These are phyloP conservation scores for Verticillium klebahnii DNA, from an alignment of 2,329 filamentous ascomycete genomes.

Conservation along the genomic window DNA sequence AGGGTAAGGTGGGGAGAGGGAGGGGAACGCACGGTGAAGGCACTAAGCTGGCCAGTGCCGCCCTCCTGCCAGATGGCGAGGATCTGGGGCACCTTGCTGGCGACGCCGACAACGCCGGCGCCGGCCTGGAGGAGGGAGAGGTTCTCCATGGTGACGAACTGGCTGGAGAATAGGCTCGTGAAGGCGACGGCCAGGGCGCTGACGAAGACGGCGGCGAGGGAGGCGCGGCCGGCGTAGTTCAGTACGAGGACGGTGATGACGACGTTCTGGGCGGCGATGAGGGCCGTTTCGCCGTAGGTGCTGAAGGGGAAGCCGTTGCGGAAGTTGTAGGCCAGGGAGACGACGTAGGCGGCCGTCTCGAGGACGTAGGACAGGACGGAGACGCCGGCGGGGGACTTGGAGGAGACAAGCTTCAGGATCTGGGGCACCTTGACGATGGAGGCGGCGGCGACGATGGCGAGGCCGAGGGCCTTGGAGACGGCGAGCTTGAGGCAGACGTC, in stretches of 20 bases:
- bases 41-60: slow-evolving; percentile 90
- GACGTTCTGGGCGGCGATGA: slow-evolving; percentile 90
- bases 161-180: slow-evolving; percentile 65
- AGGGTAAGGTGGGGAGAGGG: background rate
- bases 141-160: slow-evolving; percentile 59
- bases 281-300: slow-evolving; percentile 91
- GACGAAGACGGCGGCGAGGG: slow-evolving; percentile 71
- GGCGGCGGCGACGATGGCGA: slow-evolving; percentile 87
- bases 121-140: slow-evolving; percentile 77
- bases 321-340: slow-evolving; percentile 86
- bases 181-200: slow-evolving; percentile 67
- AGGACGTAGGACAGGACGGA: slow-evolving; percentile 89
- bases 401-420: slow-evolving; percentile 84
- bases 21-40: slow-evolving; percentile 73
- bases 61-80: slow-evolving; percentile 78
- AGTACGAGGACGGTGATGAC: slow-evolving; percentile 83
- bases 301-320: slow-evolving; percentile 91
- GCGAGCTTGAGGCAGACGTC: slow-evolving; percentile 81
- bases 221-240: slow-evolving; percentile 68
- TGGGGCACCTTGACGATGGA: slow-evolving; percentile 95
- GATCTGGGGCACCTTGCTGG: slow-evolving; percentile 94
- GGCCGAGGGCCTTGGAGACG: slow-evolving; percentile 86
- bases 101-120: slow-evolving; percentile 76
- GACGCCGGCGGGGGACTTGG: slow-evolving; percentile 76
- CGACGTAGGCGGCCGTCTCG: slow-evolving; percentile 83